Evolutionary conservation across 2,329 filamentous ascomycete genomes (phyloP).

Genomic region (Sordariomycetes sp.): DNA sequence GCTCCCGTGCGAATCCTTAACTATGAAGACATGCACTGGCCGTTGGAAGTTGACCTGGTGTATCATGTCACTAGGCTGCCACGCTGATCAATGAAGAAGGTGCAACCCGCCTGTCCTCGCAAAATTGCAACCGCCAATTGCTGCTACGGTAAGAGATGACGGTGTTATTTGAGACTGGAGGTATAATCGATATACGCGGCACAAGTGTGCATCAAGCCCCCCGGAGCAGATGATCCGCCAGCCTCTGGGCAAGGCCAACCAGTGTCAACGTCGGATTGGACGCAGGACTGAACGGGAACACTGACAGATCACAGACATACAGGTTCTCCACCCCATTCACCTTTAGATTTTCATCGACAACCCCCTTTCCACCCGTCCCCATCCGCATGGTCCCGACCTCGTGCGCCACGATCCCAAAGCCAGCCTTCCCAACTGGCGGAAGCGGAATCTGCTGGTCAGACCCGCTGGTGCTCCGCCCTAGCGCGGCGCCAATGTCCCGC

Average conservation of each 20-base stretch:
- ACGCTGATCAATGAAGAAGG: too few species aligned
- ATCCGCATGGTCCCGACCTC: conserved; percentile 4
- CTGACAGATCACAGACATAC: conserved; percentile 3
- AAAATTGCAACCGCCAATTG: too few species aligned
- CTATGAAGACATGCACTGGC: too few species aligned
- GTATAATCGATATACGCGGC: too few species aligned
- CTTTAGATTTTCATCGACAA: conserved; percentile 1
- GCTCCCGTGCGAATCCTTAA: too few species aligned
- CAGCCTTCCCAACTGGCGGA: background rate
- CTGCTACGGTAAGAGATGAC: too few species aligned
- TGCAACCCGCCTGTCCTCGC: too few species aligned
- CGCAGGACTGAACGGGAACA: conserved; percentile 1
- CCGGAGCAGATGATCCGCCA: conserved; percentile 2
- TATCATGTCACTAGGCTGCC: too few species aligned
- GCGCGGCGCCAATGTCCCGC: background rate
- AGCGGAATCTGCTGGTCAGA: background rate
- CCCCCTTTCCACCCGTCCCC: background rate
- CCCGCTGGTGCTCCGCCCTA: background rate
- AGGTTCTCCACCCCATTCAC: conserved; percentile 1
- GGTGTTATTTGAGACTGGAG: too few species aligned
- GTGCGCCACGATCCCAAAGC: conserved; percentile 1
- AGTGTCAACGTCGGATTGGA: conserved; percentile 2
- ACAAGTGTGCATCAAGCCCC: background rate
- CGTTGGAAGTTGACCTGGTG: too few species aligned
- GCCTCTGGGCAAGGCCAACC: conserved; percentile 1